Evolutionary conservation across 148 eudicot species (phyloP).

Genomic region (Rhododendron molle): DNA sequence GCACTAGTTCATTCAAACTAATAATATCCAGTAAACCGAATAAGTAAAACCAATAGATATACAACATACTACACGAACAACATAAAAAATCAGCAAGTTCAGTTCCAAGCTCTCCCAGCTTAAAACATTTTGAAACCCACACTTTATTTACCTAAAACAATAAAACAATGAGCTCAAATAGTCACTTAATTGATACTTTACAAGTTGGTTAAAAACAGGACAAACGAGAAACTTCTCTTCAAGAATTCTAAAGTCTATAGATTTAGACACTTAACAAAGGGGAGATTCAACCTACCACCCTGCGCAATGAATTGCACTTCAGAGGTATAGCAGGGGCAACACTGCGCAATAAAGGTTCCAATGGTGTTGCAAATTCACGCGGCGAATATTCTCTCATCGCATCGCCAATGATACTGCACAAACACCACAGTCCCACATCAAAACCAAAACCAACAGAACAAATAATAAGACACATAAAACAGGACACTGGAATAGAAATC

Average conservation of each 20-base stretch:
- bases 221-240: not conserved
- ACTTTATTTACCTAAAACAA: not conserved
- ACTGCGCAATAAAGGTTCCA: constrained; percentile 48
- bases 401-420: constrained; percentile 35
- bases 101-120: not conserved
- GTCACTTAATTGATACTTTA: not conserved
- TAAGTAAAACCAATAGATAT: not conserved
- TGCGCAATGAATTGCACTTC: too few species aligned
- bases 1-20: not conserved
- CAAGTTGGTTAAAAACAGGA: not conserved
- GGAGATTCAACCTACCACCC: constrained; percentile 33
- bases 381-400: constrained; percentile 23
- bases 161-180: not conserved
- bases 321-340: not conserved
- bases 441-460: not conserved
- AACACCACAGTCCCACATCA: not conserved
- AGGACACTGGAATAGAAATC: not conserved
- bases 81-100: not conserved
- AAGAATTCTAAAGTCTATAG: not conserved
- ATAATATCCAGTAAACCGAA: not conserved
- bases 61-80: not conserved
- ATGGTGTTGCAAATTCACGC: constrained; percentile 31
- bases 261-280: not conserved
- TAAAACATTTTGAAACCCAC: not conserved
- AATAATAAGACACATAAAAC: not conserved